These are phyloP conservation scores for Corynespora cassiicola DNA, from an alignment of 2,329 filamentous ascomycete species.

Conservation along the genomic window DNA sequence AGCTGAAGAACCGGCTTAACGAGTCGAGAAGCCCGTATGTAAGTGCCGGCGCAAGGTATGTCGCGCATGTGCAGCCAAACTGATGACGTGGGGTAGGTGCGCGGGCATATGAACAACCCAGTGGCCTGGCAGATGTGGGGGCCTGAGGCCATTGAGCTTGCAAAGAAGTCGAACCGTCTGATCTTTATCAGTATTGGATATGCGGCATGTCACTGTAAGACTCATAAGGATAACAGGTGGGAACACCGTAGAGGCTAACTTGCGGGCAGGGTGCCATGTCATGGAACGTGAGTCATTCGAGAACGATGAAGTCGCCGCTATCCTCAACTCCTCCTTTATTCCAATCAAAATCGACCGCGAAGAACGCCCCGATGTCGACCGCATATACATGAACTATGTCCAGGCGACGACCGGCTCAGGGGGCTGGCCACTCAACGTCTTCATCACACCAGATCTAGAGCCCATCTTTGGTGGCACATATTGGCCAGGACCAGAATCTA, in stretches of 20 bases:
- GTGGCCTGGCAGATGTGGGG: slow-evolving; percentile 94
- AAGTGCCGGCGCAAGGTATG: slow-evolving; percentile 31
- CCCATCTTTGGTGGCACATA: slow-evolving; percentile 97
- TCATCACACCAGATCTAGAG: slow-evolving; percentile 89
- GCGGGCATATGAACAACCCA: slow-evolving; percentile 77
- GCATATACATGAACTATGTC: slow-evolving; percentile 98
- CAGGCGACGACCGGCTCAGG: slow-evolving; percentile 89
- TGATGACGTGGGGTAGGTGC: slow-evolving; percentile 60
- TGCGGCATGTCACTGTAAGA: slow-evolving; percentile 91
- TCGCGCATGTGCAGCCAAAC: slow-evolving; percentile 5
- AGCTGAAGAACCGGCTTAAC: slow-evolving; percentile 62
- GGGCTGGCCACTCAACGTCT: slow-evolving; percentile 97
- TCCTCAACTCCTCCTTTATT: slow-evolving; percentile 87
- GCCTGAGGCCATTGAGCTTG: slow-evolving; percentile 75
- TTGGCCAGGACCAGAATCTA: slow-evolving; percentile 81
- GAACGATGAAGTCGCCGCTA: slow-evolving; percentile 77
- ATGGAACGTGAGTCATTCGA: slow-evolving; percentile 94
- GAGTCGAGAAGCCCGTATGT: slow-evolving; percentile 74
- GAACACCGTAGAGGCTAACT: too few species aligned
- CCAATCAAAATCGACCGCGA: slow-evolving; percentile 94
- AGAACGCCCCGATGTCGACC: slow-evolving; percentile 90
- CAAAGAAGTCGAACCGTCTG: slow-evolving; percentile 81
- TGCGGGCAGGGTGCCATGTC: slow-evolving; percentile 76
- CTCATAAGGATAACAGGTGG: too few species aligned
- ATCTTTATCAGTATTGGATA: slow-evolving; percentile 96